Conservation (phyloP, 2,329 filamentous ascomycete genomes). For the Sporothrix curviconia region DNA sequence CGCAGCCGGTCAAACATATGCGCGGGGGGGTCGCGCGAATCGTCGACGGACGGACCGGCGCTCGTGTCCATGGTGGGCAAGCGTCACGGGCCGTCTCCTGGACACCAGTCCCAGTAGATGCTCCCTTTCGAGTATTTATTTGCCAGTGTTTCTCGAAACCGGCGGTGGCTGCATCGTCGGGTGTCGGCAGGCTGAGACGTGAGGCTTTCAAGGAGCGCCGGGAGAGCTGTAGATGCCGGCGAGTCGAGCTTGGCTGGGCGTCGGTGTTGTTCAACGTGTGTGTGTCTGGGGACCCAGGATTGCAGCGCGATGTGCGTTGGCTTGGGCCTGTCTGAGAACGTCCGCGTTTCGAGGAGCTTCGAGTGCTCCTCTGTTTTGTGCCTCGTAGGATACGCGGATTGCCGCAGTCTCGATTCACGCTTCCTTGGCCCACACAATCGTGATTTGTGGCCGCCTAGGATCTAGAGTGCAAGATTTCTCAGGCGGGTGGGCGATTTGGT, state of each 20-base stretch:
- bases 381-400: too few relatives aligned
- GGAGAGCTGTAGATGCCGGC: background rate
- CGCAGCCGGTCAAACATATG: constrained; percentile 66
- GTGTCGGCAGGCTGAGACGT: background rate
- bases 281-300: background rate
- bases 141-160: background rate
- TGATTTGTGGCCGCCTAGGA: too few relatives aligned
- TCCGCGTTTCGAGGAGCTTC: background rate
- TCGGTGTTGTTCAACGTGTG: background rate
- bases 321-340: background rate
- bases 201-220: background rate
- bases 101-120: too few relatives aligned
- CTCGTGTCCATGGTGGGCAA: constrained; percentile 40
- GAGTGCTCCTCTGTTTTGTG: too few relatives aligned
- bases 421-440: too few relatives aligned
- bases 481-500: background rate
- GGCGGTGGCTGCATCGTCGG: background rate
- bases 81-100: background rate
- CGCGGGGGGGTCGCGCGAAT: constrained; percentile 56
- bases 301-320: background rate
- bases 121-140: background rate
- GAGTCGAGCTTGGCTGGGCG: background rate
- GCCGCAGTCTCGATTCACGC: too few relatives aligned
- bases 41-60: constrained; percentile 39
- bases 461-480: too few relatives aligned